Evolutionary conservation across 768 basidiomycete species (phyloP), one percentile per base, ranked within the genome.

Genomic region (Naganishia randhawae): DNA sequence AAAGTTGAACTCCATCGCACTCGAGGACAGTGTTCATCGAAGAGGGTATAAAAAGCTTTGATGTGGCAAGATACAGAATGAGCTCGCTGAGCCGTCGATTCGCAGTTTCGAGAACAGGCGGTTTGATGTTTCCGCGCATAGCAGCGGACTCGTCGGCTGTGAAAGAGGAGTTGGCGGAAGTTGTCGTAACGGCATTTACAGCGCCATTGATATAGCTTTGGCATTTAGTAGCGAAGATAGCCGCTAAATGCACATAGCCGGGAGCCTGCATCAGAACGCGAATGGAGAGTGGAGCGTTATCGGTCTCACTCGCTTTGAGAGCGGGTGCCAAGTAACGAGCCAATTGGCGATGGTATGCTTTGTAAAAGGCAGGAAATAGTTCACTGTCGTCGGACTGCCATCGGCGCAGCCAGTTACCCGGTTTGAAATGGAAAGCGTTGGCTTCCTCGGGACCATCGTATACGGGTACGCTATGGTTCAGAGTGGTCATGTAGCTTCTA

Each of bases 311-410:
- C 27, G 73, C 54, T 65, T 75, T 67, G 13, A 80, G 50, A 27
- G 72, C 72, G 0, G 75, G 74, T 13, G 76, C 72, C 25, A 78
- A 74, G 68, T 75, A 78, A n/a, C 39, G 42, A 13, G 81, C 80
- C 11, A 83, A 76, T 53, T 81, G 80, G n/a, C 79, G 75, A 67
- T 82, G 81, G 65, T 82, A 83, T 0, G 82, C 80, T 57, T 82
- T 78, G 70, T 81, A 82, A 75, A 83, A 83, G 1, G 82, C 77
- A 39, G 81, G 81, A 66, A 82, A 82, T 10, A 83, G 76, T 71
- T 83, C 82, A 0, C 82, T 82, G 66, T 83, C 82, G 66, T 82
- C 81, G 3, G 82, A 82, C 48, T 81, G 81, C 82, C 82, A 83
- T 29, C 82, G 75, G 19, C 82, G 77, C 6, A 83, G 76, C 82